phyloP scores from a whole-genome alignment of 2,329 filamentous ascomycete species.

The Penicillium sp. region DNA sequence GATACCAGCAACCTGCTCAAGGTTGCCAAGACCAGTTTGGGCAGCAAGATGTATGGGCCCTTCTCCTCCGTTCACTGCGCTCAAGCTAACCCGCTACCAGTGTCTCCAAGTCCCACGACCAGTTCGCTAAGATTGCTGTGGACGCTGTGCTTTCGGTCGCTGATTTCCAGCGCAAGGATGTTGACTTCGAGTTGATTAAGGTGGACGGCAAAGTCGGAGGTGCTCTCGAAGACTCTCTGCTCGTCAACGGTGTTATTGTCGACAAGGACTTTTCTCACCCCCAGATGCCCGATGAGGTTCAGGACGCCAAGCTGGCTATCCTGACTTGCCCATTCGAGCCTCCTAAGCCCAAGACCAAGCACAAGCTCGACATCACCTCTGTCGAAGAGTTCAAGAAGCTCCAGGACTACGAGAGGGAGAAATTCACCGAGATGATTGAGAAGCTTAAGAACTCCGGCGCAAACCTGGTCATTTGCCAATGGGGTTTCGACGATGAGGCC shows the following conservation, averaged over 20 bases:
- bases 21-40: slow-evolving; percentile 92
- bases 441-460: slow-evolving; percentile 97
- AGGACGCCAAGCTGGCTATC: slow-evolving; percentile 95
- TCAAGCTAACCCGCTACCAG: slow-evolving; percentile 34
- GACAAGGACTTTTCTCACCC: slow-evolving; percentile 99
- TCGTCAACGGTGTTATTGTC: slow-evolving; percentile 97
- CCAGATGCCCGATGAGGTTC: slow-evolving; percentile 96
- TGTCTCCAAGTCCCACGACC: slow-evolving; percentile 97
- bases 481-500: slow-evolving; percentile 99
- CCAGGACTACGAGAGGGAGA: slow-evolving; percentile 92
- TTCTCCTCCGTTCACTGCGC: neutral
- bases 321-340: slow-evolving; percentile 98
- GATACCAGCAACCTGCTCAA: slow-evolving; percentile 86
- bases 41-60: slow-evolving; percentile 78
- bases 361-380: slow-evolving; percentile 95
- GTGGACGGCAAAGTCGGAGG: slow-evolving; percentile 98
- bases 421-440: slow-evolving; percentile 98
- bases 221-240: slow-evolving; percentile 85
- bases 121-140: slow-evolving; percentile 96
- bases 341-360: slow-evolving; percentile 99
- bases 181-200: slow-evolving; percentile 99
- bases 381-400: slow-evolving; percentile 99
- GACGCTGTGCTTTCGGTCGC: slow-evolving; percentile 96
- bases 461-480: slow-evolving; percentile 97
- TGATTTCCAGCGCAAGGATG: slow-evolving; percentile 92